Percentiles rank a stretch among this genome's conserved stretches.
These are phyloP conservation scores for Fusarium sp. DNA, from an alignment of 2,329 filamentous ascomycete species.

Conservation along the genomic window DNA sequence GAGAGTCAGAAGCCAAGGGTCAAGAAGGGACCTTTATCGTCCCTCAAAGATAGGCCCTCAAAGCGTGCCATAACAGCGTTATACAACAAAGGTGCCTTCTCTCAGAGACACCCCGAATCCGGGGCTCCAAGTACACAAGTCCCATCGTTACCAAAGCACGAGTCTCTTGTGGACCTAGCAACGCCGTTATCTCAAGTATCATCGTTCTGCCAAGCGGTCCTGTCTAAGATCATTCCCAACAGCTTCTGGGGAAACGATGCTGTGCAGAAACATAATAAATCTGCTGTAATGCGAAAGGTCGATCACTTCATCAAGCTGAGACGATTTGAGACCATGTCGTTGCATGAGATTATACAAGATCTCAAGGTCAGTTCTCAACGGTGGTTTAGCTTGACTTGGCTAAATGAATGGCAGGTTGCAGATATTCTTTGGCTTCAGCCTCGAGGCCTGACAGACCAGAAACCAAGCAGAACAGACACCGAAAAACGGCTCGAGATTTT, in stretches of 20 bases:
- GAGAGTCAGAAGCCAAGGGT: constrained; percentile 6
- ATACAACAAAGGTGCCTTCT: constrained; percentile 22
- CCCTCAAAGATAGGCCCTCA: constrained; percentile 6
- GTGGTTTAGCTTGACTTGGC: neutral
- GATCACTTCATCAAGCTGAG: constrained; percentile 80
- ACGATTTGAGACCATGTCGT: constrained; percentile 80
- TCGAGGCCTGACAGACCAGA: constrained; percentile 57
- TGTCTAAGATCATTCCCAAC: constrained; percentile 76
- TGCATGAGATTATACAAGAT: constrained; percentile 80
- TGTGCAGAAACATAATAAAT: constrained; percentile 66
- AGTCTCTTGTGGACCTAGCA: constrained; percentile 71
- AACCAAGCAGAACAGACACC: constrained; percentile 74
- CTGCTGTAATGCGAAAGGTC: constrained; percentile 70
- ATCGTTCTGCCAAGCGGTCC: constrained; percentile 82
- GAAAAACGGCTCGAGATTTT: constrained; percentile 82
- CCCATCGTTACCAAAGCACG: constrained; percentile 21
- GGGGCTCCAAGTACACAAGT: constrained; percentile 9
- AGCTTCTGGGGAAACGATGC: constrained; percentile 75
- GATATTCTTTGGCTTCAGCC: constrained; percentile 77
- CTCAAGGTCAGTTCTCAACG: constrained; percentile 67
- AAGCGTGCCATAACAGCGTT: constrained; percentile 1
- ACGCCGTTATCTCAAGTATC: constrained; percentile 76
- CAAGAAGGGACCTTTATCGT: constrained; percentile 7
- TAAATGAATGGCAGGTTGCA: constrained; percentile 60
- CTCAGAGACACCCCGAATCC: constrained; percentile 18